These are phyloP conservation scores for Lanmaoa pseudosensibilis DNA, from an alignment of 768 basidiomycete species.

Conservation along the genomic window DNA sequence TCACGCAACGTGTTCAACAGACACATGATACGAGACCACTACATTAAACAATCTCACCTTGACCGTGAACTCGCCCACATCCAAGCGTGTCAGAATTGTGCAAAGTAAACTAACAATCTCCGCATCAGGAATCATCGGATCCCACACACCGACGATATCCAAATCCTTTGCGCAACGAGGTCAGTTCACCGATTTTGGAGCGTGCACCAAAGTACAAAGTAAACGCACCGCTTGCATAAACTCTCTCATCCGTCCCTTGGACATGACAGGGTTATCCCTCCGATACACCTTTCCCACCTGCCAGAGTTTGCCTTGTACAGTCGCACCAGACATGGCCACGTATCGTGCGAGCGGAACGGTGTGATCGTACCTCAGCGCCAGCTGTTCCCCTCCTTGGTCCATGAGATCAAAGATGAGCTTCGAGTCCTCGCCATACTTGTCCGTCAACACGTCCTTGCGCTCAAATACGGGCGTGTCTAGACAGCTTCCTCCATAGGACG, in stretches of 20 bases:
- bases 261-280: conserved; percentile 95
- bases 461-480: conserved; percentile 99
- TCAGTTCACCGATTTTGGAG: not conserved
- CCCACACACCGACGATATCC: conserved; percentile 90
- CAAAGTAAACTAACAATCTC: conserved; percentile 83
- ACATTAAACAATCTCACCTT: conserved; percentile 55
- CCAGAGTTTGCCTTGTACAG: conserved; percentile 81
- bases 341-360: conserved; percentile 96
- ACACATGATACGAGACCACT: not conserved
- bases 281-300: conserved; percentile 99
- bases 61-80: conserved; percentile 92
- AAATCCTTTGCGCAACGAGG: conserved; percentile 63
- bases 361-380: conserved; percentile 92
- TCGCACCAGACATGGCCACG: conserved; percentile 93
- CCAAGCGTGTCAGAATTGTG: conserved; percentile 76
- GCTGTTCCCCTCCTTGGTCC: conserved; percentile 97
- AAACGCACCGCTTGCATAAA: conserved; percentile 88
- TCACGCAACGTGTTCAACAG: not conserved
- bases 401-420: conserved; percentile 97
- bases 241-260: conserved; percentile 97
- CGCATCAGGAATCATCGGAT: conserved; percentile 96
- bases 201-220: not conserved
- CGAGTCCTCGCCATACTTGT: conserved; percentile 96
- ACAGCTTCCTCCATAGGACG: conserved; percentile 83
- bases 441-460: conserved; percentile 91